Percentiles rank a stretch among this genome's conserved stretches.
Conservation (phyloP, 192 early-diverging fungal species). For the Spinellus fusiger region DNA sequence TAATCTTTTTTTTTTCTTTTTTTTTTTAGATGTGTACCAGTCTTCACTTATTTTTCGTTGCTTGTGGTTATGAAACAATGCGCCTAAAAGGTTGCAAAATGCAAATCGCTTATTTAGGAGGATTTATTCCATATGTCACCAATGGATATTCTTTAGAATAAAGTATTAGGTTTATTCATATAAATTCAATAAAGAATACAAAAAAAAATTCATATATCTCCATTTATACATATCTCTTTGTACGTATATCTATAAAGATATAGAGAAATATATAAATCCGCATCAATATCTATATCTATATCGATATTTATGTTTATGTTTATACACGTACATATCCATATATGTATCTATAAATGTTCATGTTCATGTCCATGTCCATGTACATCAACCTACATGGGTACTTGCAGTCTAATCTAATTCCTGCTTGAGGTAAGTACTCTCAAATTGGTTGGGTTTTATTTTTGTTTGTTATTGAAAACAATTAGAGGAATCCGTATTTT, state of each 20-base stretch:
- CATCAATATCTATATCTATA: neutral
- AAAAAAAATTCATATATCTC: neutral
- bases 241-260: neutral
- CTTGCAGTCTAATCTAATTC: too few relatives aligned
- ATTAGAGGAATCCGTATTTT: too few relatives aligned
- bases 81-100: neutral
- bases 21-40: slow-evolving; percentile 23
- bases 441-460: too few relatives aligned
- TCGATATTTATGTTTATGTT: neutral
- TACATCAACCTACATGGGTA: too few relatives aligned
- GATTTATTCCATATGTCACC: slow-evolving; percentile 1
- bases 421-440: too few relatives aligned
- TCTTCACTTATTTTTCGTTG: slow-evolving; percentile 25
- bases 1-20: neutral
- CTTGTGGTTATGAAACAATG: slow-evolving; percentile 11
- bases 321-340: neutral
- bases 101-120: neutral
- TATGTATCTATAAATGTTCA: neutral
- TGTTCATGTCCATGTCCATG: neutral
- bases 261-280: neutral
- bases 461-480: too few relatives aligned
- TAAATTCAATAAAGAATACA: neutral
- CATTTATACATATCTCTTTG: neutral
- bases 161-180: neutral
- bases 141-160: neutral